Evolutionary conservation across 768 basidiomycete genomes (phyloP).

Genomic region (Amanita rimosa): DNA sequence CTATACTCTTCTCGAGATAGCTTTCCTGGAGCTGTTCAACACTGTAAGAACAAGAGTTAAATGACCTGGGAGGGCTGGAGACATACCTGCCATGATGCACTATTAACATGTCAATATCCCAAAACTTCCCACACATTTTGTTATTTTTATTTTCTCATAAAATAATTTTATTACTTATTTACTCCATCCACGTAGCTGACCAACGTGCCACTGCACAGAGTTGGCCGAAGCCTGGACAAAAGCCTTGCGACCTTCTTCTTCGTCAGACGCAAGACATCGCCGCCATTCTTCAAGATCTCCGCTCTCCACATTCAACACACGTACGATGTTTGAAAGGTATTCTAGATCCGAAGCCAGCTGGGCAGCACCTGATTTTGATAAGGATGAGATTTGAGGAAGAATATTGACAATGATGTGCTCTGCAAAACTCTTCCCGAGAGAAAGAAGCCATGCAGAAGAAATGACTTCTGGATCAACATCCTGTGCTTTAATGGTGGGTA

Average conservation of each 20-base stretch:
- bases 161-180: conserved; percentile 3
- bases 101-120: not conserved
- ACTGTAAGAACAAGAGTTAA: conserved; percentile 8
- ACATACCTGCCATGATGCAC: conserved; percentile 24
- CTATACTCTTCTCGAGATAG: conserved; percentile 92
- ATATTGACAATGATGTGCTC: conserved; percentile 57
- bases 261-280: conserved; percentile 51
- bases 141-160: not conserved
- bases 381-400: conserved; percentile 57
- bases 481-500: conserved; percentile 21
- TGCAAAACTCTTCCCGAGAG: conserved; percentile 75
- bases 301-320: conserved; percentile 83
- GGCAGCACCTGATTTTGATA: conserved; percentile 59
- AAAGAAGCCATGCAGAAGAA: conserved; percentile 85
- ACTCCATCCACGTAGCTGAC: conserved; percentile 13
- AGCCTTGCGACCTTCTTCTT: conserved; percentile 30
- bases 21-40: conserved; percentile 51
- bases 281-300: conserved; percentile 76
- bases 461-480: conserved; percentile 66
- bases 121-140: not conserved
- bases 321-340: conserved; percentile 84
- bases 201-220: conserved; percentile 18
- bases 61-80: not conserved
- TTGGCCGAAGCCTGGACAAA: conserved; percentile 19
- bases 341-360: conserved; percentile 83